Evolutionary conservation across 2,329 filamentous ascomycete genomes (phyloP).

Genomic region (Ceratocystis eucalypticola): DNA sequence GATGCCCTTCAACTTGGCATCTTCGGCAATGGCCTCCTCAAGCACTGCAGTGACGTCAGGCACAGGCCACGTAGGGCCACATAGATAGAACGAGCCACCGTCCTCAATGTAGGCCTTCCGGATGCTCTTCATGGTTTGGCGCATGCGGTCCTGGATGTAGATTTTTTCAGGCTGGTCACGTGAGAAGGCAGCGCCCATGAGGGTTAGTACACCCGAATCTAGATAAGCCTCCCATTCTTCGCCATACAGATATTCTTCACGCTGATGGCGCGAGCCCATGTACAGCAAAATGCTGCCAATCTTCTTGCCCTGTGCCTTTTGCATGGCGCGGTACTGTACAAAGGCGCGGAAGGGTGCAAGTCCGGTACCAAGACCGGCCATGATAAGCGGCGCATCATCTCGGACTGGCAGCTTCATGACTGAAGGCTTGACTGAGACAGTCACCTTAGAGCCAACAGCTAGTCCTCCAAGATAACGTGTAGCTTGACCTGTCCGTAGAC

Average conservation of each 20-base stretch:
- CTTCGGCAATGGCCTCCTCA: slow-evolving; percentile 73
- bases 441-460: slow-evolving; percentile 61
- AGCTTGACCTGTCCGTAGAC: slow-evolving; percentile 82
- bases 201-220: slow-evolving; percentile 85
- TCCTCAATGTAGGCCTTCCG: slow-evolving; percentile 74
- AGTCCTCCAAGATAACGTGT: slow-evolving; percentile 78
- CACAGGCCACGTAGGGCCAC: slow-evolving; percentile 95
- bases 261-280: slow-evolving; percentile 92
- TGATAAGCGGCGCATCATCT: slow-evolving; percentile 87
- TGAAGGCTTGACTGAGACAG: slow-evolving; percentile 89
- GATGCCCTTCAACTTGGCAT: slow-evolving; percentile 56
- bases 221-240: slow-evolving; percentile 99
- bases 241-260: slow-evolving; percentile 96
- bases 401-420: slow-evolving; percentile 95
- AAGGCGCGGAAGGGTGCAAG: slow-evolving; percentile 98
- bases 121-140: slow-evolving; percentile 71
- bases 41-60: slow-evolving; percentile 90
- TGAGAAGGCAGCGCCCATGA: slow-evolving; percentile 86
- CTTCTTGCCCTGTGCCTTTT: slow-evolving; percentile 91
- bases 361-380: slow-evolving; percentile 96
- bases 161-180: slow-evolving; percentile 97
- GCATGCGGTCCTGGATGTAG: slow-evolving; percentile 98
- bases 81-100: slow-evolving; percentile 90
- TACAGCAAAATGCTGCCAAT: slow-evolving; percentile 90
- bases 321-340: slow-evolving; percentile 93